phyloP scores from a whole-genome alignment of 306 rosid species.

The Sindora glabra region DNA sequence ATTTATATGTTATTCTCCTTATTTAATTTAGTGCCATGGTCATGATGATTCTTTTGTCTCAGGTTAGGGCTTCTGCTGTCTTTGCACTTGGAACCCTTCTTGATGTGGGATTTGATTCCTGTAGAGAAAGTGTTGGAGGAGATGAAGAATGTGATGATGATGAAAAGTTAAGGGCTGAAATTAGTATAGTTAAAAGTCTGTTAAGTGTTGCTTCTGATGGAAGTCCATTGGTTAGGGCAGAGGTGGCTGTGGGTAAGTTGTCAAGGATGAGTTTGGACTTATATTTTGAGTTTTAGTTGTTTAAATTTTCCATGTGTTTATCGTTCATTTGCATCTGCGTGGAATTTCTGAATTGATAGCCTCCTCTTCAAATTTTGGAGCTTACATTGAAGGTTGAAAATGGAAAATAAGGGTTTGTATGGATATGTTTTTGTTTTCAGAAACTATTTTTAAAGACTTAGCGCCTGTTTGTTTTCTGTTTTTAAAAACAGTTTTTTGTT shows the following conservation, averaged over 20 bases:
- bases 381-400: too few relatives aligned
- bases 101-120: conserved; percentile 65
- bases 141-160: conserved; percentile 89
- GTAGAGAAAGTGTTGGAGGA: conserved; percentile 63
- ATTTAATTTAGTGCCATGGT: neutral
- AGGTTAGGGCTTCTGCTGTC: conserved; percentile 99
- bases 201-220: conserved; percentile 88
- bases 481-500: too few relatives aligned
- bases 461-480: too few relatives aligned
- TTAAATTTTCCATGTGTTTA: neutral
- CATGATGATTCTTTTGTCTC: conserved; percentile 25
- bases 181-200: conserved; percentile 69
- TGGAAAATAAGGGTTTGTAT: too few relatives aligned
- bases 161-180: conserved; percentile 75
- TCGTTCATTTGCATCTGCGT: too few relatives aligned
- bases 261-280: conserved; percentile 13
- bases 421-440: too few relatives aligned
- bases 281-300: neutral
- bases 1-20: neutral
- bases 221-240: conserved; percentile 97
- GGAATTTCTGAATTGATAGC: too few relatives aligned
- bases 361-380: too few relatives aligned
- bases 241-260: conserved; percentile 94
- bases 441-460: too few relatives aligned
- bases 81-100: conserved; percentile 92